Percentiles rank a stretch among this genome's conserved stretches.
phyloP scores from a whole-genome alignment of 768 basidiomycete species.

The Pluteus cervinus region DNA sequence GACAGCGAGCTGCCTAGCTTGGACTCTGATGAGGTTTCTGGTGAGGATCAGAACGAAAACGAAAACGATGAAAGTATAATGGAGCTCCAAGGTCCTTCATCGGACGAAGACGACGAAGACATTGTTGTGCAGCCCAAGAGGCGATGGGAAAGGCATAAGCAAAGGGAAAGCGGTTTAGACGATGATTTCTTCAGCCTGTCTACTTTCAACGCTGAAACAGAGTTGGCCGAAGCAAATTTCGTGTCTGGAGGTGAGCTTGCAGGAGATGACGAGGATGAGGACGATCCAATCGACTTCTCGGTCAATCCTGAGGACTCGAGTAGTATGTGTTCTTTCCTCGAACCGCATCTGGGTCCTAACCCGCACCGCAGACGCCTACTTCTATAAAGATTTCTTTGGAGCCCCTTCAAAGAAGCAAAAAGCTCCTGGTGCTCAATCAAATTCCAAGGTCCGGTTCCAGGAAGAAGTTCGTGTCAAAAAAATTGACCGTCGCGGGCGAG shows the following conservation, averaged over 20 bases:
- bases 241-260: conserved; percentile 57
- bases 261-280: conserved; percentile 38
- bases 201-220: conserved; percentile 82
- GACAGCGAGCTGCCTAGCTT: conserved; percentile 7
- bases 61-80: conserved; percentile 13
- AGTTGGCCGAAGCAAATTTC: conserved; percentile 63
- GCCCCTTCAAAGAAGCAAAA: conserved; percentile 35
- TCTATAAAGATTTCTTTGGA: conserved; percentile 83
- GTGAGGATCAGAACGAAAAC: conserved; percentile 12
- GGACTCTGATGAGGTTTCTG: conserved; percentile 9
- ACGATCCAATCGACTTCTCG: conserved; percentile 61
- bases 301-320: conserved; percentile 25
- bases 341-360: conserved; percentile 1
- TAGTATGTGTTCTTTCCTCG: conserved; percentile 27
- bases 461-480: conserved; percentile 78
- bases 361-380: conserved; percentile 43
- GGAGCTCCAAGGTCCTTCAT: conserved; percentile 31
- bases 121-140: conserved; percentile 19
- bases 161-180: conserved; percentile 42
- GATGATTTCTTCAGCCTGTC: conserved; percentile 89
- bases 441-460: conserved; percentile 77
- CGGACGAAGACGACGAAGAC: conserved; percentile 29
- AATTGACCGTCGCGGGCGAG: conserved; percentile 69
- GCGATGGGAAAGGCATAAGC: conserved; percentile 20
- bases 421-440: conserved; percentile 21